Evolutionary conservation across 805 yeast species (phyloP).

Genomic region (Lachancea thermotolerans): DNA sequence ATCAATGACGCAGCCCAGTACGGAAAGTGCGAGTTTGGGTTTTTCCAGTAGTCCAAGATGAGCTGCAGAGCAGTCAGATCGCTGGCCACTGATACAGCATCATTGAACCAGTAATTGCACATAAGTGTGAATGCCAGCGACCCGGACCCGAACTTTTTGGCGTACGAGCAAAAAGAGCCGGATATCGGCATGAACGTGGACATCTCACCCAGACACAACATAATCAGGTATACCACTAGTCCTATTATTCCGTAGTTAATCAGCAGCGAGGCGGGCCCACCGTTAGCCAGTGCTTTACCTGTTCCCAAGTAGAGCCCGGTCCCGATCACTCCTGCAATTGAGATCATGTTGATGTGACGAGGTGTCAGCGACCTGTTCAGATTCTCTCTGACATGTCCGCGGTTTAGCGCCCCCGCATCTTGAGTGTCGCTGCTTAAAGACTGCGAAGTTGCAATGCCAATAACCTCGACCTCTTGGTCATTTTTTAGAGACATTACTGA

Average conservation of each 20-base stretch:
- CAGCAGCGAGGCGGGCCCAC: slow-evolving; percentile 60
- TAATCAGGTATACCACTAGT: slow-evolving; percentile 49
- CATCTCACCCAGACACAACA: slow-evolving; percentile 68
- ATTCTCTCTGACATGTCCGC: slow-evolving; percentile 2
- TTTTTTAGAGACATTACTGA: too few species aligned
- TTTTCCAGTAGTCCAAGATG: slow-evolving; percentile 44
- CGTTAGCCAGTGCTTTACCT: slow-evolving; percentile 41
- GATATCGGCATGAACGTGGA: slow-evolving; percentile 64
- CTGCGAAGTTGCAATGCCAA: not conserved
- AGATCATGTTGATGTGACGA: slow-evolving; percentile 64
- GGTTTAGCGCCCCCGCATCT: not conserved
- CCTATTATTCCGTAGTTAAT: slow-evolving; percentile 60
- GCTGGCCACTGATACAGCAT: slow-evolving; percentile 64
- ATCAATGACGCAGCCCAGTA: slow-evolving; percentile 48
- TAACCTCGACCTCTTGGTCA: too few species aligned
- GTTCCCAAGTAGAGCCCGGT: slow-evolving; percentile 64
- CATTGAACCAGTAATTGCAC: slow-evolving; percentile 64
- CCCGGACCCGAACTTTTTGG: slow-evolving; percentile 54
- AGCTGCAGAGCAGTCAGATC: slow-evolving; percentile 53
- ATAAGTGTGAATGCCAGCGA: slow-evolving; percentile 64
- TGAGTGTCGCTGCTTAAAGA: not conserved
- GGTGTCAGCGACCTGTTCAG: slow-evolving; percentile 51
- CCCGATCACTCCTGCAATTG: slow-evolving; percentile 69
- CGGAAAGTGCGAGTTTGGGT: slow-evolving; percentile 47
- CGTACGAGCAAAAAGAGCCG: slow-evolving; percentile 55